Evolutionary conservation across 345 rosid species (phyloP).

Genomic region (Salix brachista): DNA sequence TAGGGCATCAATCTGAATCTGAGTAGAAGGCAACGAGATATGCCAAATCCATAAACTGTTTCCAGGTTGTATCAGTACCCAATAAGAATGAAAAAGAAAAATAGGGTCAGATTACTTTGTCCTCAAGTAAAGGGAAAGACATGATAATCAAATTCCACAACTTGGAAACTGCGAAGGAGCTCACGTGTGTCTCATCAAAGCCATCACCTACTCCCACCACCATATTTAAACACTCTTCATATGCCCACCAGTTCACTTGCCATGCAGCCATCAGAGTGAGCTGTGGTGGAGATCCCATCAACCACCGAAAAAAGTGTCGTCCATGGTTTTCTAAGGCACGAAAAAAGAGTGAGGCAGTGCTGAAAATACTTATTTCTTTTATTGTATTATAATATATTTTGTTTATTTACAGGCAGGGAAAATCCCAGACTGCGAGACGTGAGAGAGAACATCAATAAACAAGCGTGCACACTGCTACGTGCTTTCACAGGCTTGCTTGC

Average conservation of each 20-base stretch:
- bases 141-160: not conserved
- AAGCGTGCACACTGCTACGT: conserved; percentile 22
- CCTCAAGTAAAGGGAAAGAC: not conserved
- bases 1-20: no score
- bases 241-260: not conserved
- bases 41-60: not conserved
- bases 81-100: not conserved
- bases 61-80: not conserved
- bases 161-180: not conserved
- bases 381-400: no score
- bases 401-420: not conserved
- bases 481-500: conserved; percentile 8
- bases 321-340: no score
- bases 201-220: not conserved
- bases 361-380: no score
- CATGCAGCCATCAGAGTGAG: not conserved
- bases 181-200: not conserved
- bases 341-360: no score
- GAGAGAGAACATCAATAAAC: not conserved
- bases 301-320: no score
- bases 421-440: not conserved
- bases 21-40: not conserved
- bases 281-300: not conserved
- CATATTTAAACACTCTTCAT: not conserved
- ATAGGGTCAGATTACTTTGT: not conserved